Evolutionary conservation across 352 stramenopile species (phyloP).

Genomic region (Phytopythium cucurbitacearum): DNA sequence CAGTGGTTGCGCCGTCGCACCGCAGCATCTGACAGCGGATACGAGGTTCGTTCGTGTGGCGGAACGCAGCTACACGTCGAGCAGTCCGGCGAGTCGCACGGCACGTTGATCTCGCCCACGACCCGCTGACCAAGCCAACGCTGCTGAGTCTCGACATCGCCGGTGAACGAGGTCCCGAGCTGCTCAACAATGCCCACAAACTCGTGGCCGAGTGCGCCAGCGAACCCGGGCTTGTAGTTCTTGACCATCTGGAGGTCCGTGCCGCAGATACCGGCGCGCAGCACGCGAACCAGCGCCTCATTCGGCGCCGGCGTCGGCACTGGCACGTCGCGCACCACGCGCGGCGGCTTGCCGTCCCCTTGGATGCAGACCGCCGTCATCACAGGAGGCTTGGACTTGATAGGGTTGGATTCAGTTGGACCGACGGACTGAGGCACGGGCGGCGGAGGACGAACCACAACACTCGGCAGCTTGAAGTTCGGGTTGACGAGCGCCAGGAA

Average conservation of each 20-base stretch:
- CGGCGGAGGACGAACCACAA: slow-evolving; percentile 15
- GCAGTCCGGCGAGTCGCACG: slow-evolving; percentile 61
- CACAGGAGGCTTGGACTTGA: slow-evolving; percentile 8
- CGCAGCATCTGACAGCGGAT: slow-evolving; percentile 21
- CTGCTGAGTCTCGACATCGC: slow-evolving; percentile 12
- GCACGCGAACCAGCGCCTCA: slow-evolving; percentile 58
- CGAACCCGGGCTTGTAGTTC: slow-evolving; percentile 69
- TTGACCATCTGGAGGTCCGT: slow-evolving; percentile 75
- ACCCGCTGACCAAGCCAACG: slow-evolving; percentile 76
- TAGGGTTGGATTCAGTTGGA: neutral
- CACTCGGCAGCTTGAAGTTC: slow-evolving; percentile 29
- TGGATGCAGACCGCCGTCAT: slow-evolving; percentile 58
- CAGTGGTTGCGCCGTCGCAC: slow-evolving; percentile 81
- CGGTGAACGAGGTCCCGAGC: slow-evolving; percentile 27
- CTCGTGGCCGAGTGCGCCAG: slow-evolving; percentile 80
- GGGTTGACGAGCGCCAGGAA: slow-evolving; percentile 38
- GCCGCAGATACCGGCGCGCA: slow-evolving; percentile 64
- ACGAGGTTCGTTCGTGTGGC: slow-evolving; percentile 5
- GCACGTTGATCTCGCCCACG: slow-evolving; percentile 91
- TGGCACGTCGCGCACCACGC: slow-evolving; percentile 28
- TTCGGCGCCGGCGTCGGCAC: slow-evolving; percentile 26
- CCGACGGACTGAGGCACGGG: neutral
- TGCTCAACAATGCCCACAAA: slow-evolving; percentile 85
- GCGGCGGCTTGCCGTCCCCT: slow-evolving; percentile 17
- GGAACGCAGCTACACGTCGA: slow-evolving; percentile 17